phyloP scores from a whole-genome alignment of 148 eudicot species.

The Rhododendron vialii region DNA sequence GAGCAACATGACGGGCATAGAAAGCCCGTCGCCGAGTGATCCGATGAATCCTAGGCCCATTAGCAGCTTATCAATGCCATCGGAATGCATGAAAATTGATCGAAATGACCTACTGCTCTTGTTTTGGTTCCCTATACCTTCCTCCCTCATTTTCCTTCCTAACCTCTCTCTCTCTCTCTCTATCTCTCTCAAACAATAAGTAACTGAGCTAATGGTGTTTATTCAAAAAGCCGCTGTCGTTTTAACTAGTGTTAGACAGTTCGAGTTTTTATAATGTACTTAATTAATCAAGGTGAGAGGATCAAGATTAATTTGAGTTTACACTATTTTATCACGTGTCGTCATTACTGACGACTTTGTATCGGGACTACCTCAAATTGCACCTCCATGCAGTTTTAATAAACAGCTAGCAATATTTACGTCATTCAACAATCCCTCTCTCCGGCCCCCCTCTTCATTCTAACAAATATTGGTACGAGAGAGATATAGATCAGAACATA shows the following conservation, averaged over 20 bases:
- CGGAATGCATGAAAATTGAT: conserved; percentile 75
- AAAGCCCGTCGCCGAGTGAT: conserved; percentile 59
- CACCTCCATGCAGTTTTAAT: neutral
- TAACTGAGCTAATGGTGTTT: neutral
- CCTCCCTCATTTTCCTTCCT: neutral
- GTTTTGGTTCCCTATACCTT: conserved; percentile 15
- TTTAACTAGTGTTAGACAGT: no score
- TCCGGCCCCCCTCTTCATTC: no score
- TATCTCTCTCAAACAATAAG: neutral
- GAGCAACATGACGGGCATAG: conserved; percentile 46
- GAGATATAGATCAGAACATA: no score
- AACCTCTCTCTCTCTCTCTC: neutral
- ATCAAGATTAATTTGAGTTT: neutral
- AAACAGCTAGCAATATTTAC: no score
- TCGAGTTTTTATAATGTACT: no score
- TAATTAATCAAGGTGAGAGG: neutral
- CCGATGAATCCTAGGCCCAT: conserved; percentile 66
- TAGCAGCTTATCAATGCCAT: conserved; percentile 44
- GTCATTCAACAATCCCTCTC: no score
- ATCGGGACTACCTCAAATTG: neutral
- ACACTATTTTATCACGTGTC: neutral
- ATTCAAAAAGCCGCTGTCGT: neutral
- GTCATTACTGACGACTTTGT: neutral
- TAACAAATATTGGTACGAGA: no score
- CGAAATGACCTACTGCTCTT: conserved; percentile 29